Evolutionary conservation across 495 filamentous ascomycete species (phyloP).

Genomic region (Neurospora discreta): DNA sequence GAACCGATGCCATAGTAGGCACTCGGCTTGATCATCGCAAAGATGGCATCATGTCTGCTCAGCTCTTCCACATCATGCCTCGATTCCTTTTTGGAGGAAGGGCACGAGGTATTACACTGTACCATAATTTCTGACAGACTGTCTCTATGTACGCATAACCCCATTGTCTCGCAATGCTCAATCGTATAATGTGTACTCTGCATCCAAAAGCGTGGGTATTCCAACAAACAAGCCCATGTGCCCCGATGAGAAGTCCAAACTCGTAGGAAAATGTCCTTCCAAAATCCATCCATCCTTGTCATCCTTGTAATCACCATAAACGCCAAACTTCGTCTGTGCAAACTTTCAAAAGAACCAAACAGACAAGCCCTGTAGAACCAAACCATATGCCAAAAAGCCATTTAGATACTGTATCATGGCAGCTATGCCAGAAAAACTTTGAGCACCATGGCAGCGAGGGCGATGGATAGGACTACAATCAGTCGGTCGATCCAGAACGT

Average conservation of each 20-base stretch:
- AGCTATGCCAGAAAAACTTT: conserved; percentile 28
- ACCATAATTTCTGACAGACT: not conserved
- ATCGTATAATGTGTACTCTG: not conserved
- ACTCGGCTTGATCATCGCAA: not conserved
- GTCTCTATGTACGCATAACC: not conserved
- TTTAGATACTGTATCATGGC: conserved; percentile 37
- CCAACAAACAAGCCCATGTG: not conserved
- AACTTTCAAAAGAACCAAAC: not conserved
- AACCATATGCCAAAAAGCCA: conserved; percentile 16
- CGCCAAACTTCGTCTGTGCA: not conserved
- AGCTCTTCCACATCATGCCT: not conserved
- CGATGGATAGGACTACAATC: conserved; percentile 41
- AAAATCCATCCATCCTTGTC: not conserved
- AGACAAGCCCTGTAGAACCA: not conserved
- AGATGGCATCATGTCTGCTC: not conserved
- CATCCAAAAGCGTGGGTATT: not conserved
- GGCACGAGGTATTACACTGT: not conserved
- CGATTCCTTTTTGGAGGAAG: not conserved
- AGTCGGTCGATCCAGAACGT: conserved; percentile 50
- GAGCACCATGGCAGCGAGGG: conserved; percentile 40
- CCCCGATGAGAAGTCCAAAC: not conserved
- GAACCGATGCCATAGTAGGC: not conserved
- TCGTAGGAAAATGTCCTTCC: not conserved
- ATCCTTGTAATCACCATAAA: not conserved
- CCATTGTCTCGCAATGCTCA: not conserved